Conservation (phyloP, 1,284 basidiomycete species). For the Boletellus dicymbophilus region DNA sequence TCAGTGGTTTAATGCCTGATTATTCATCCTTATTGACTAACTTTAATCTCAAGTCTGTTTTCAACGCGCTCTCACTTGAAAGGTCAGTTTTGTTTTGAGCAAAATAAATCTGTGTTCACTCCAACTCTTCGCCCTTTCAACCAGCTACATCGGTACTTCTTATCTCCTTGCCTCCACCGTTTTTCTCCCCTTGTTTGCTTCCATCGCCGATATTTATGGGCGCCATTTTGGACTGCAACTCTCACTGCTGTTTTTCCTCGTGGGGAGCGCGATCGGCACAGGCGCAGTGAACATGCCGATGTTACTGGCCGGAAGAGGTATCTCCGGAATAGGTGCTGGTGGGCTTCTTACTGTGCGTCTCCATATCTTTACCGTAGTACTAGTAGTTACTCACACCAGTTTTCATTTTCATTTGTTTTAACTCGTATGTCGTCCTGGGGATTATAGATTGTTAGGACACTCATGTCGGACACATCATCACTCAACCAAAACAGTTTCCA, state of each 20-base stretch:
- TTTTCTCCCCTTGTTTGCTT: constrained; percentile 52
- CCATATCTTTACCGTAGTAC: not conserved
- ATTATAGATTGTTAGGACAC: constrained; percentile 42
- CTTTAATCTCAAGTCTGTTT: constrained; percentile 37
- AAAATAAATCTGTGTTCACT: not conserved
- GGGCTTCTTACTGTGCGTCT: constrained; percentile 45
- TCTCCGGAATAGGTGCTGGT: constrained; percentile 51
- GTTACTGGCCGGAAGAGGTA: constrained; percentile 47
- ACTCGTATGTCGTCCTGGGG: not conserved
- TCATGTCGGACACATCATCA: constrained; percentile 45
- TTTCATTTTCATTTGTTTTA: not conserved
- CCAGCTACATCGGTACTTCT: constrained; percentile 48
- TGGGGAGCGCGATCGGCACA: constrained; percentile 49
- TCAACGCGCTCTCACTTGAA: constrained; percentile 47
- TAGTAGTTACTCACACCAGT: not conserved
- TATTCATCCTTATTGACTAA: not conserved
- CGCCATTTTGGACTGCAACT: constrained; percentile 48
- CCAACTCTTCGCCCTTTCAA: not conserved
- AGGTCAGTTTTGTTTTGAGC: constrained; percentile 29
- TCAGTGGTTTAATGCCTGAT: constrained; percentile 21
- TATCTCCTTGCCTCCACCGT: constrained; percentile 54
- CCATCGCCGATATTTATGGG: constrained; percentile 49
- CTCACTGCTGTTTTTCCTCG: constrained; percentile 44
- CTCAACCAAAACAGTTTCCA: constrained; percentile 46
- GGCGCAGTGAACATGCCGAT: constrained; percentile 46